Evolutionary conservation across 331 rosid species (phyloP).

Genomic region (Rhamnella rubrinervis): DNA sequence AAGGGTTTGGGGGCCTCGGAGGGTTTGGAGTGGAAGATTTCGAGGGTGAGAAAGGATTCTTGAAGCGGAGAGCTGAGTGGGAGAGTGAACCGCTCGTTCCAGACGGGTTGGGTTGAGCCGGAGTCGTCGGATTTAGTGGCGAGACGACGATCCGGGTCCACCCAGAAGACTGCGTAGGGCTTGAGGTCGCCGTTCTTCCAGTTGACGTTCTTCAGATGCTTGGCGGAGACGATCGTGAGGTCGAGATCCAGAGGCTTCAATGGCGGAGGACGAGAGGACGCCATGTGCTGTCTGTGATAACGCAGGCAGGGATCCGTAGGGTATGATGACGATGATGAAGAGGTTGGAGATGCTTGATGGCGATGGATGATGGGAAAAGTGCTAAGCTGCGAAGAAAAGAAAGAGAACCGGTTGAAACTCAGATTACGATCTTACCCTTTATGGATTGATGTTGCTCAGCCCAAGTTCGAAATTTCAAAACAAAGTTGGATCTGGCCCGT

Average conservation of each 20-base stretch:
- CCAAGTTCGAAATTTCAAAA: too few species aligned
- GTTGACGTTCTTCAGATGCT: slow-evolving; percentile 89
- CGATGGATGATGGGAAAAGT: neutral
- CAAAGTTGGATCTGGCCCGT: too few species aligned
- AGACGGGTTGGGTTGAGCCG: slow-evolving; percentile 64
- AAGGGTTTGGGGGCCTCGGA: slow-evolving; percentile 82
- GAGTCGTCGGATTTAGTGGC: slow-evolving; percentile 88
- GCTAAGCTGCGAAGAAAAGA: too few species aligned
- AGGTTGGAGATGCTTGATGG: neutral
- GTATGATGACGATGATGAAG: neutral
- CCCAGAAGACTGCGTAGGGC: slow-evolving; percentile 86
- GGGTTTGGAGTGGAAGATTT: slow-evolving; percentile 87
- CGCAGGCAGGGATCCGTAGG: neutral
- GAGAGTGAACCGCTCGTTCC: slow-evolving; percentile 88
- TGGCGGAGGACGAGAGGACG: slow-evolving; percentile 73
- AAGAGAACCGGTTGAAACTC: too few species aligned
- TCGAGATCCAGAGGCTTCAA: slow-evolving; percentile 68
- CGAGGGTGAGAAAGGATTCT: slow-evolving; percentile 70
- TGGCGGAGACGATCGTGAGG: slow-evolving; percentile 73
- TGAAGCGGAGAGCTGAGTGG: slow-evolving; percentile 49
- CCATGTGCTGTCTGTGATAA: slow-evolving; percentile 35
- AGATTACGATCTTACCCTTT: too few species aligned
- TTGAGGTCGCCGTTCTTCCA: slow-evolving; percentile 82
- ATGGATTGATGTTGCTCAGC: too few species aligned
- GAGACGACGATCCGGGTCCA: slow-evolving; percentile 76